Conservation (phyloP, 2,329 filamentous ascomycete genomes). For the Capronia coronata region DNA sequence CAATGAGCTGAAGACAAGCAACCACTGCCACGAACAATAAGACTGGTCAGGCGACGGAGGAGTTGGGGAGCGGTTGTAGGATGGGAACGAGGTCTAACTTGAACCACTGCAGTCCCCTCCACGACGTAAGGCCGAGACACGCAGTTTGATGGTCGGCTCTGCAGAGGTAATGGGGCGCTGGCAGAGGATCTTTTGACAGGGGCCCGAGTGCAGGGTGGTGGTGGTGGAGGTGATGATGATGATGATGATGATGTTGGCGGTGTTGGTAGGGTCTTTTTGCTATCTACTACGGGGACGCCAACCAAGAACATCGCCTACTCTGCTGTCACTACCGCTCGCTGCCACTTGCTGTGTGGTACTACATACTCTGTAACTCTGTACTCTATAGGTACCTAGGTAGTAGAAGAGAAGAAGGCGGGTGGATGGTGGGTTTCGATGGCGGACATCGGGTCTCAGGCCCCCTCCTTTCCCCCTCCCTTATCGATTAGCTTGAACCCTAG, state of each 20-base stretch:
- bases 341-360: too few relatives aligned
- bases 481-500: background rate
- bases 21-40: constrained; percentile 5
- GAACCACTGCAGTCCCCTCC: constrained; percentile 24
- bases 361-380: too few relatives aligned
- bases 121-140: background rate
- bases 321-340: too few relatives aligned
- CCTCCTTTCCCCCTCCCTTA: background rate
- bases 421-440: too few relatives aligned
- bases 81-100: background rate
- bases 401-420: too few relatives aligned
- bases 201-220: background rate
- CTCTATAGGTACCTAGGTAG: too few relatives aligned
- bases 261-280: too few relatives aligned
- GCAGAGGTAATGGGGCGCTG: background rate
- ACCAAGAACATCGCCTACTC: too few relatives aligned
- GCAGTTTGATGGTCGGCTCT: background rate
- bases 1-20: background rate
- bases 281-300: too few relatives aligned
- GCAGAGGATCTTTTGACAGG: background rate
- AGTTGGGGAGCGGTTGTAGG: constrained; percentile 1
- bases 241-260: too few relatives aligned
- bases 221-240: too few relatives aligned
- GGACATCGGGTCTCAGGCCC: too few relatives aligned
- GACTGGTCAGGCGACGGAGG: constrained; percentile 14